phyloP scores from a whole-genome alignment of 2,329 filamentous ascomycete species.

The Drechslerella coelobrocha region DNA sequence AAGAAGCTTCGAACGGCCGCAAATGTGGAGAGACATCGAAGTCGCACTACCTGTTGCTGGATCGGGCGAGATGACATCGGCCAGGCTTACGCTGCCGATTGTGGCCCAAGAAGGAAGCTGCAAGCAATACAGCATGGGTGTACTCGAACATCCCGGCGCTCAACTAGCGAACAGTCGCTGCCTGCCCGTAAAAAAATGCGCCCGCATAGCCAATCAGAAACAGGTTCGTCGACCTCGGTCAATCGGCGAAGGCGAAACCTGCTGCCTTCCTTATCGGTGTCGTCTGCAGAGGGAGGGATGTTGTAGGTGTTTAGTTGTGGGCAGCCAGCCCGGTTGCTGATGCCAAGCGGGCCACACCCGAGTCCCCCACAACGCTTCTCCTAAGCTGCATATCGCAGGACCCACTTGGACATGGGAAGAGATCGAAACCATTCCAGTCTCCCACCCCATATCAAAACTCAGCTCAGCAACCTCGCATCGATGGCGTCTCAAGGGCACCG shows the following conservation, averaged over 20 bases:
- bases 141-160: background rate
- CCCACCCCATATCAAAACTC: no score
- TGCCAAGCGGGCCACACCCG: no score
- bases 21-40: slow-evolving; percentile 9
- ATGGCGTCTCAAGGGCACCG: no score
- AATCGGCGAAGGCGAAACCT: slow-evolving; percentile 18
- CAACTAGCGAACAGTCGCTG: slow-evolving; percentile 20
- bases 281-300: background rate
- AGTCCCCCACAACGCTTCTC: no score
- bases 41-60: slow-evolving; percentile 24
- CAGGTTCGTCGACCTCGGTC: background rate
- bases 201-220: slow-evolving; percentile 13
- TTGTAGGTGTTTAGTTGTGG: no score
- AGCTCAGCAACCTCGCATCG: no score
- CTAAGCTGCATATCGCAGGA: no score
- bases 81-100: slow-evolving; percentile 29
- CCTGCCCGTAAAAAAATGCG: slow-evolving; percentile 11
- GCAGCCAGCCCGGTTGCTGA: no score
- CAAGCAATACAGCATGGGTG: background rate
- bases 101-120: slow-evolving; percentile 38
- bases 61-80: slow-evolving; percentile 17
- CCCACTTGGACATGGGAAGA: no score
- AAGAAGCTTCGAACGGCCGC: slow-evolving; percentile 25
- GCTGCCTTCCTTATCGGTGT: slow-evolving; percentile 30
- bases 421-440: no score